Evolutionary conservation across 2,329 filamentous ascomycete species (phyloP), one percentile per base, ranked within the genome.

Genomic region (Drechslerella coelobrocha): DNA sequence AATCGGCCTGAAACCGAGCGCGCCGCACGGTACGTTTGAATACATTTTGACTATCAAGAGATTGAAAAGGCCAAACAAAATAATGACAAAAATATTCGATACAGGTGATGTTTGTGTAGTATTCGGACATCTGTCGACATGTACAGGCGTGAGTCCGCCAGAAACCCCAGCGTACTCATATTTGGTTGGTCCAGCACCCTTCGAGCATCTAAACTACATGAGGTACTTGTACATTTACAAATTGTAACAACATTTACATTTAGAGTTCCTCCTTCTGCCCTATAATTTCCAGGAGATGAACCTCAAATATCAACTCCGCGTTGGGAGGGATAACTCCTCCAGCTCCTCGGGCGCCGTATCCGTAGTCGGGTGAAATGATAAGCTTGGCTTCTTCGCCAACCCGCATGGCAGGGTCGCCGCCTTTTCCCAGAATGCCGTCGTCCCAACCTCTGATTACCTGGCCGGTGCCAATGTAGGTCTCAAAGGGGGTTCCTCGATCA

Each of bases 361-460:
- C 68, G 39, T 43, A 72, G 37, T 65, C 60, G 26, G 84, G 83
- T 73, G 88, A 84, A 78, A 97, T 97, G 74, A 88, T 89, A 74
- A 99, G 83, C 56, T 86, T 90, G 57, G 91, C 88, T 83, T 91
- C 93, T 85, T 97, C 94, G 78, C 93, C 92, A 65, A 96, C 83
- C 78, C 88, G 45, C 63, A 68, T 68, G 2, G 63, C n/a, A 17
- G 43, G 50, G 34, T 51, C 52, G n/a, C 56, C 63, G 31, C 14
- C 88, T 92, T 97, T 96, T 77, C 86, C 83, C 56, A 83, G 81
- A 61, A 97, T 92, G 74, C 89, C 92, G 81, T 96, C 88, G 77
- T 91, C 92, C 91, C 86, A 95, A 75, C 86, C 93, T 82, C 85
- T 86, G 81, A 99, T 97, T 78, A 97, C 89, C 77, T 85, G 84